Conservation (phyloP, 495 filamentous ascomycete genomes). For the Aspergillus sclerotioniger region DNA sequence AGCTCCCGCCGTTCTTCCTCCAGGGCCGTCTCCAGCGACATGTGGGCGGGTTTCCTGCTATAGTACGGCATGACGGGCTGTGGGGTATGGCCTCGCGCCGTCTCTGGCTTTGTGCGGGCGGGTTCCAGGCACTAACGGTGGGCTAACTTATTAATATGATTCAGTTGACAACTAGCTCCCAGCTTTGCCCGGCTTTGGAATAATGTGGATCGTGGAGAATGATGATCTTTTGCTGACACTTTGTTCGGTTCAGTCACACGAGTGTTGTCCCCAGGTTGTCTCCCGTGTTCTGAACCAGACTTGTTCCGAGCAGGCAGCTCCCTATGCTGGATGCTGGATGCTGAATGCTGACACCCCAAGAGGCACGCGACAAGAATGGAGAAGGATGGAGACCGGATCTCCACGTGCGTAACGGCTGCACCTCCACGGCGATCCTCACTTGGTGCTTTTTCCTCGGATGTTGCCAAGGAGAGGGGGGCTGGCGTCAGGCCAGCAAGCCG, state of each 20-base stretch:
- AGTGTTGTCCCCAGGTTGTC: too few relatives aligned
- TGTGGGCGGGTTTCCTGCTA: conserved; percentile 1
- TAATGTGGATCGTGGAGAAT: neutral
- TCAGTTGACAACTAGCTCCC: neutral
- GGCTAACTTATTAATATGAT: neutral
- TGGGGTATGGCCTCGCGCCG: neutral
- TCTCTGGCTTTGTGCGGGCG: neutral
- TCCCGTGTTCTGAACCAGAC: too few relatives aligned
- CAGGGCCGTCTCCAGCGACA: conserved; percentile 19
- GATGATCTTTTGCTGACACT: neutral
- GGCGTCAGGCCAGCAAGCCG: too few relatives aligned
- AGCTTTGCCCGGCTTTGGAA: neutral
- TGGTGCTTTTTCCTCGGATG: neutral
- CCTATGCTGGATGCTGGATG: neutral
- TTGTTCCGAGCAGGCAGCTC: too few relatives aligned
- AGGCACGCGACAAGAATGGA: neutral
- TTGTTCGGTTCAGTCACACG: too few relatives aligned
- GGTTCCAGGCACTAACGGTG: neutral
- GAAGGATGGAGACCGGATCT: neutral
- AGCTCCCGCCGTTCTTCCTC: conserved; percentile 27
- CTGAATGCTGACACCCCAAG: neutral
- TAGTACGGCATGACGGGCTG: conserved; percentile 2
- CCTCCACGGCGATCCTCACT: neutral
- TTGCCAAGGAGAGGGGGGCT: too few relatives aligned
- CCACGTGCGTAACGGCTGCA: conserved; percentile 4